Percentiles rank a stretch among this genome's conserved stretches.
Conservation (phyloP, 495 filamentous ascomycete genomes). For the Cudoniella acicularis region DNA sequence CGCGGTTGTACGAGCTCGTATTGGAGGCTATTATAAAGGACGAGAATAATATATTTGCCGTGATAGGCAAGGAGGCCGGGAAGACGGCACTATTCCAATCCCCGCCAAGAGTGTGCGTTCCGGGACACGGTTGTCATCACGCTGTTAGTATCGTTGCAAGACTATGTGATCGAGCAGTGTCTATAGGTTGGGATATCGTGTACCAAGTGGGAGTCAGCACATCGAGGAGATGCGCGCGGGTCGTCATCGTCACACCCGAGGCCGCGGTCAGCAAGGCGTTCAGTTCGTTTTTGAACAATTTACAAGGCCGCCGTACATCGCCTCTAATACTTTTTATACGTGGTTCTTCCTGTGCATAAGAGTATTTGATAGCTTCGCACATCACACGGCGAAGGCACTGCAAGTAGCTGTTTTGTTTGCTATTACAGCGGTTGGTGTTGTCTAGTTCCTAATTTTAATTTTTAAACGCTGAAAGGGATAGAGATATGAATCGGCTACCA, state of each 20-base stretch:
- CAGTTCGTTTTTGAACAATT: not conserved
- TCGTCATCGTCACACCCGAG: constrained; percentile 4
- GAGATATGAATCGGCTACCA: not conserved
- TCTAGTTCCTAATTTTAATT: not conserved
- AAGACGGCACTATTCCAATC: not conserved
- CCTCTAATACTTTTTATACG: not conserved
- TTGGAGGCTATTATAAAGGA: constrained; percentile 6
- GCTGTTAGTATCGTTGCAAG: constrained; percentile 3
- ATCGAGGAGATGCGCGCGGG: not conserved
- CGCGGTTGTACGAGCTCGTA: constrained; percentile 2
- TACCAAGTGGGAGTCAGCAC: constrained; percentile 1
- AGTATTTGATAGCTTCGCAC: not conserved
- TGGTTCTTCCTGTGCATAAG: not conserved
- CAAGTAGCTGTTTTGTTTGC: not conserved
- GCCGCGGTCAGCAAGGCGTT: constrained; percentile 7
- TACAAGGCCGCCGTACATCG: not conserved
- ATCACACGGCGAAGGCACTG: not conserved
- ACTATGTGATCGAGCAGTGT: not conserved
- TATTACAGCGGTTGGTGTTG: not conserved
- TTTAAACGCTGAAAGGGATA: not conserved
- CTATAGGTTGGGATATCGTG: not conserved
- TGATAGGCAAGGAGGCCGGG: constrained; percentile 2
- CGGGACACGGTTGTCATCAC: constrained; percentile 1
- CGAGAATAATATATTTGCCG: not conserved
- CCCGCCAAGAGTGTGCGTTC: not conserved